Conservation (phyloP, 2,329 filamentous ascomycete genomes). For the Chaetomium globosum region DNA sequence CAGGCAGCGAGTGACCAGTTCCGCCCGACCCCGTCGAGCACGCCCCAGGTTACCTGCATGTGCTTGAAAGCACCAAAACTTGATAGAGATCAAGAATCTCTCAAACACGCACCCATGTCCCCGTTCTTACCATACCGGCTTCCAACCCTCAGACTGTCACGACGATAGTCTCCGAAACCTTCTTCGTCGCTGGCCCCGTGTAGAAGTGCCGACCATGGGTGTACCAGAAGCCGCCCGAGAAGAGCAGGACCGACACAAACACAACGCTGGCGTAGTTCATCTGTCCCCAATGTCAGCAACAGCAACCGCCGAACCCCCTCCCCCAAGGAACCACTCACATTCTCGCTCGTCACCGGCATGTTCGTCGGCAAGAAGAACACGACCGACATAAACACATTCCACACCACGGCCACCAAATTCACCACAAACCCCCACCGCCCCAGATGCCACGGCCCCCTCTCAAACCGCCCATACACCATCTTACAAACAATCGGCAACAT, state of each 20-base stretch:
- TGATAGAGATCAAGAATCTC: not conserved
- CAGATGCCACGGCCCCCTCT: slow-evolving; percentile 55
- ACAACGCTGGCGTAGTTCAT: slow-evolving; percentile 36
- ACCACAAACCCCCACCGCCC: slow-evolving; percentile 46
- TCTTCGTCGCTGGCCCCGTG: slow-evolving; percentile 26
- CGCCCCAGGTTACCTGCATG: not conserved
- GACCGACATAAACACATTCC: slow-evolving; percentile 54
- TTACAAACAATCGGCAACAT: slow-evolving; percentile 57
- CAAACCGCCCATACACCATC: slow-evolving; percentile 50
- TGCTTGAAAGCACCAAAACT: not conserved
- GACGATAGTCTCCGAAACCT: not conserved
- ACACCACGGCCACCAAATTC: slow-evolving; percentile 51
- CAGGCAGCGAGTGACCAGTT: not conserved
- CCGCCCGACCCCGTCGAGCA: not conserved
- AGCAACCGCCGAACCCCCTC: not conserved
- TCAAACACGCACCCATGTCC: not conserved
- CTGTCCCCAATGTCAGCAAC: slow-evolving; percentile 18
- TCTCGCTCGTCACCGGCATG: slow-evolving; percentile 50
- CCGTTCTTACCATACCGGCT: not conserved
- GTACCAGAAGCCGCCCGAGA: slow-evolving; percentile 33
- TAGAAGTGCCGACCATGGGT: slow-evolving; percentile 33
- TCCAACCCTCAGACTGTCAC: not conserved
- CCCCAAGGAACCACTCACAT: slow-evolving; percentile 40
- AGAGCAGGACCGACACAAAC: slow-evolving; percentile 31
- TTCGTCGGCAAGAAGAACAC: slow-evolving; percentile 55